Base-by-base conservation (phyloP, 2,329 filamentous ascomycete species). In the Trichothecium sympodiale region DNA sequence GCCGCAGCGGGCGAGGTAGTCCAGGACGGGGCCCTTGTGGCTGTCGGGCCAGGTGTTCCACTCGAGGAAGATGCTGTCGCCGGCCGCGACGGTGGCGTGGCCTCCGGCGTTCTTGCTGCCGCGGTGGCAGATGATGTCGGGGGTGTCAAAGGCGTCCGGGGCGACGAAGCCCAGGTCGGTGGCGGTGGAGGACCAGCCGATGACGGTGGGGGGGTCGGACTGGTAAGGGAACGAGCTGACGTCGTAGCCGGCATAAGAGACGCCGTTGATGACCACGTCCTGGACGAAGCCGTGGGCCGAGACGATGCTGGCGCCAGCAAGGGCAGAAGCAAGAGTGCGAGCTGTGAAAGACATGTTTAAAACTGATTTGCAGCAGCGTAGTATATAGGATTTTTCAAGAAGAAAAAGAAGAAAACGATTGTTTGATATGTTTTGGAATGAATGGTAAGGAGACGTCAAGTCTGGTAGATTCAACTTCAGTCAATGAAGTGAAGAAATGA, bases 1-100 rank as follows among this genome's bases (percentile, higher is more conserved):
- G n/a, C 34, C 59, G 59, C 71, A 75, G 49, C 64, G 62, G 42
- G 77, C 76, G 18, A 80, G 57, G 62, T 79, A 80, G 53, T 67
- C 68, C 45, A 80, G 63, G 49, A 80, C 67, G 20, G 76, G 74
- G 4, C 67, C 60, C 35, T 56, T 39, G 51, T 67, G 63, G 28
- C 48, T 52, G 5, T 52, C 54, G 38, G 60, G 58, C 61, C 61
- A 65, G 25, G 39, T 43, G 33, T 49, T 54, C 62, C 62, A 65
- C 41, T 55, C 48, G 44, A 64, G 47, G 35, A 43, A 54, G 41
- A 65, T 47, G 37, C 46, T 51, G 46, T 52, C 51, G 31, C 61
- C 62, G 33, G 61, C 60, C 5, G 49, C 39, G 29, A 62, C 55
- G 14, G 44, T 45, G 33, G 55, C 59, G 36, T 52, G 48, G 43